Evolutionary conservation across 1,284 basidiomycete species (phyloP), one percentile per base, ranked within the genome.

Genomic region (Dichomitus squalens): DNA sequence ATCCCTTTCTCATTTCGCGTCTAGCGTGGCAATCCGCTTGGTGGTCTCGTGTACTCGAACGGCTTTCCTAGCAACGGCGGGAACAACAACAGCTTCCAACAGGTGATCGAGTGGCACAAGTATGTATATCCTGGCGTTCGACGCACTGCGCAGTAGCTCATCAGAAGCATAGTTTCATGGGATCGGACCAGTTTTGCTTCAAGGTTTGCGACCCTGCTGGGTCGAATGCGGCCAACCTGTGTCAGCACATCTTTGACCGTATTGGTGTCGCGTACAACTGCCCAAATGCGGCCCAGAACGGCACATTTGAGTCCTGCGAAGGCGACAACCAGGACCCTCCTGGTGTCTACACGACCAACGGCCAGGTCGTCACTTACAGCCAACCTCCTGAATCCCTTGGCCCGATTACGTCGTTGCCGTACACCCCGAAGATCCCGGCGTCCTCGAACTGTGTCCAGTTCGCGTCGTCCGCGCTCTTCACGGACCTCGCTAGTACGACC

Each of bases 311-410:
- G 57, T 67, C 71, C 29, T 84, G 82, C 73, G 67, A 77, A 25
- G 85, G 86, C 38, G 87, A 90, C 20, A 78, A 84, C 66, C 84
- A 86, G 73, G 79, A 82, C 60, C 78, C 76, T 66, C 81, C 83
- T 21, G 85, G 85, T 39, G 66, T 80, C 52, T 87, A 85, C 73
- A 79, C 78, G 31, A 41, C 50, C 7, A 68, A 74, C 58, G 80
- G 83, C 57, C 67, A 68, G 34, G 74, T 75, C 21, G 56, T 71
- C 60, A 81, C 81, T 23, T 88, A 83, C 73, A 73, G 75, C 27
- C 86, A 90, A 72, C 84, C 86, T 23, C 74, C 84, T 40, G 82
- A 87, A 64, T 79, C 79, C 11, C 74, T 85, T 36, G 83, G 85
- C 11, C 69, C 80, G 5, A 84, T 85, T 68, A 72, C 72, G 39